A percentile compares a stretch with the other conserved stretches of the same genome.
Conservation (phyloP, 352 stramenopile species). For the Chrysophaeum taylorii region DNA sequence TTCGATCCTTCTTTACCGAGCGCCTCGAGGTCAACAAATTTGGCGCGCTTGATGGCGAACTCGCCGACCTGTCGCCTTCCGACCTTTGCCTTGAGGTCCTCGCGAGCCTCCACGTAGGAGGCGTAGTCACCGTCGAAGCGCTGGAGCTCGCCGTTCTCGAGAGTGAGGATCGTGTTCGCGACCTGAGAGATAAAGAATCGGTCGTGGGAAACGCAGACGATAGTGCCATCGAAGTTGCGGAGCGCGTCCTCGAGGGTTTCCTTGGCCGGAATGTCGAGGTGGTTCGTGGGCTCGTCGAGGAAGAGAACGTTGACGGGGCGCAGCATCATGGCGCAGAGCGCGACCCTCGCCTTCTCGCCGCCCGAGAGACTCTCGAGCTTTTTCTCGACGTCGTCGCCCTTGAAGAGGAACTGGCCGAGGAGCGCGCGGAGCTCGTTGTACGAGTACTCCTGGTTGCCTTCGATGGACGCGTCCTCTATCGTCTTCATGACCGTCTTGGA, state of each 20-base stretch:
- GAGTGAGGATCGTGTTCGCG: slow-evolving; percentile 60
- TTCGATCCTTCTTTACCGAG: slow-evolving; percentile 37
- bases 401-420: slow-evolving; percentile 70
- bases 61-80: too few relatives aligned
- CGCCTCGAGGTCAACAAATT: slow-evolving; percentile 50
- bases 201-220: slow-evolving; percentile 92
- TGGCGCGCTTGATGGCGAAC: too few relatives aligned
- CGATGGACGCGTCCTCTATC: slow-evolving; percentile 47
- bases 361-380: slow-evolving; percentile 57
- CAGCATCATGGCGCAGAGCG: slow-evolving; percentile 68
- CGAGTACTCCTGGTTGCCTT: slow-evolving; percentile 31
- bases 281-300: slow-evolving; percentile 91
- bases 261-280: slow-evolving; percentile 83
- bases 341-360: slow-evolving; percentile 66
- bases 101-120: slow-evolving; percentile 63
- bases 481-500: slow-evolving; percentile 59
- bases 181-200: slow-evolving; percentile 89
- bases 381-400: slow-evolving; percentile 58
- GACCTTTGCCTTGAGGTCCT: slow-evolving; percentile 51
- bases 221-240: slow-evolving; percentile 84
- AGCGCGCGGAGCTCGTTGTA: slow-evolving; percentile 66
- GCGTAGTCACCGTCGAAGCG: slow-evolving; percentile 67
- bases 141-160: slow-evolving; percentile 59
- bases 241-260: slow-evolving; percentile 87
- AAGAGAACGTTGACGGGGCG: slow-evolving; percentile 64